Evolutionary conservation across 805 yeast genomes (phyloP), one percentile per base, ranked within the genome.

Genomic region (Monosporozyma siamensis): DNA sequence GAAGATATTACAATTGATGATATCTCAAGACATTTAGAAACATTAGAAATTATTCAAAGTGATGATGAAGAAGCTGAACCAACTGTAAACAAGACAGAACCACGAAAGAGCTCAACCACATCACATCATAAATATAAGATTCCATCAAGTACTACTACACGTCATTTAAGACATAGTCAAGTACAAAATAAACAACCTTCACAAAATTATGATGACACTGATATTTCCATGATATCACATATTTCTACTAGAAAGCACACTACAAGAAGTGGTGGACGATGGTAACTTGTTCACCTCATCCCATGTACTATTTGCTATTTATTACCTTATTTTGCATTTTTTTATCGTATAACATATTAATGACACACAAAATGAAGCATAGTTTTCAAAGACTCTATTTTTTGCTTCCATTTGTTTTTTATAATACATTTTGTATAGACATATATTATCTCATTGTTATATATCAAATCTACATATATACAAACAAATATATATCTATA

Each of bases 1-100:
- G 67, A 63, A 41, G 67, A 63, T 47, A 61, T 63, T 38, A 61
- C 67, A 5, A 60, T 63, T 40, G 66, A 61, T 50, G 67, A 63
- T 31, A 60, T 63, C 6, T 63, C 67, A 1, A 54, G 65, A 40
- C 66, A 63, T 35, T 47, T 63, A 39, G 66, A 62, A 46, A 59
- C 63, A 6, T 48, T 63, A 22, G 67, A 63, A 15, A 53, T 61
- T 12, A 51, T 55, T 27, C 53, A 56, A 36, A 38, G 45, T 21
- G 45, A 46, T 25, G 42, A 40, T 20, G 42, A 36, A 22, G 31
- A 38, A 20, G 39, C 39, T 4, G 38, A 36, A 23, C 38, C 38
- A n/a, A 5, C 23, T 11, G n/a, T 24, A 15, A 9, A 25, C 26
- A 22, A 34, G 14, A 12, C 8, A 17, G 25, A 34, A 29, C 39